Conservation (phyloP, 1,139 yeast genomes). For the Candida dubliniensis region DNA sequence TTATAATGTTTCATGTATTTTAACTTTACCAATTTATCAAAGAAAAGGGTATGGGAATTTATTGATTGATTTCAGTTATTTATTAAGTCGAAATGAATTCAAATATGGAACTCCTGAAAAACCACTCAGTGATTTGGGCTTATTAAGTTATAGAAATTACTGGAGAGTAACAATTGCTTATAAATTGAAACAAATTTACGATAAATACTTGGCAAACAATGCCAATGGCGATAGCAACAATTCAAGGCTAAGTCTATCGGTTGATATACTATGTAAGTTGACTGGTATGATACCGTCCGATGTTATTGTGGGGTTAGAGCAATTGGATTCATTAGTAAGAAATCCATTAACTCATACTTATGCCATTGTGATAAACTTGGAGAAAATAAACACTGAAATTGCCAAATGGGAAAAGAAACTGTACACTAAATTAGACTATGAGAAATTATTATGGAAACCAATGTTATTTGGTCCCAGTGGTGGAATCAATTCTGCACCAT, state of each 20-base stretch:
- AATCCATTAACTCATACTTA: slow-evolving; percentile 45
- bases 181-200: slow-evolving; percentile 31
- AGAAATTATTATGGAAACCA: slow-evolving; percentile 73
- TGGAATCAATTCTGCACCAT: slow-evolving; percentile 64
- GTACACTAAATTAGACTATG: slow-evolving; percentile 52
- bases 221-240: not conserved
- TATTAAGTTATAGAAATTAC: slow-evolving; percentile 80
- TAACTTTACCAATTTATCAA: slow-evolving; percentile 86
- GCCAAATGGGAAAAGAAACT: slow-evolving; percentile 56
- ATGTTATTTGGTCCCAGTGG: slow-evolving; percentile 82
- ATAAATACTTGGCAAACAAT: slow-evolving; percentile 15
- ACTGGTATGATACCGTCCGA: slow-evolving; percentile 91
- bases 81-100: slow-evolving; percentile 70
- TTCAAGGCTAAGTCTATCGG: slow-evolving; percentile 36
- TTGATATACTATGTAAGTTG: slow-evolving; percentile 59
- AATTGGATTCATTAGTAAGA: slow-evolving; percentile 58
- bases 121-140: slow-evolving; percentile 85
- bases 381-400: slow-evolving; percentile 44
- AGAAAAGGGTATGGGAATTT: slow-evolving; percentile 87
- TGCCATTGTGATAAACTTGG: slow-evolving; percentile 54
- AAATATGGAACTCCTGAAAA: slow-evolving; percentile 93
- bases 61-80: slow-evolving; percentile 84
- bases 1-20: slow-evolving; percentile 85
- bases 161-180: slow-evolving; percentile 74
- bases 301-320: slow-evolving; percentile 83